phyloP scores from a whole-genome alignment of 2,329 filamentous ascomycete species.

The Paracoccidioides lutzii region DNA sequence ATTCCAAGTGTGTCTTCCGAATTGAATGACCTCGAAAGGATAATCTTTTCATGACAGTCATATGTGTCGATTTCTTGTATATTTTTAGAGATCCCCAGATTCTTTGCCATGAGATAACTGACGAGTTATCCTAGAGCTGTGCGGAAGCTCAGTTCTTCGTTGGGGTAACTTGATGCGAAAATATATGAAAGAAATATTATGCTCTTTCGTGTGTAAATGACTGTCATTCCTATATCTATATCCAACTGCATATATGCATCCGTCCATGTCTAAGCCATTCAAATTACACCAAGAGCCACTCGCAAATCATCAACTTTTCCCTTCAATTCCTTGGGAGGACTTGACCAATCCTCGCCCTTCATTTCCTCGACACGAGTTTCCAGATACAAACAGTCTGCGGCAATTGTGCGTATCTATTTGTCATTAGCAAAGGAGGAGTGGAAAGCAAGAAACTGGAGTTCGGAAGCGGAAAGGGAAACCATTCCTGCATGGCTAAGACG shows the following conservation, averaged over 20 bases:
- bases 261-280: background rate
- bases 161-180: background rate
- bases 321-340: conserved; percentile 23
- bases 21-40: no score
- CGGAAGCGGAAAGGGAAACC: conserved; percentile 19
- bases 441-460: background rate
- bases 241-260: background rate
- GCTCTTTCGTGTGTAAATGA: background rate
- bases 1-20: no score
- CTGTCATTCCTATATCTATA: background rate
- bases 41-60: no score
- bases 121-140: no score
- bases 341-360: conserved; percentile 26
- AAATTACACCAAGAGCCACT: background rate
- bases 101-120: no score
- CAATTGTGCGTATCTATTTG: conserved; percentile 22
- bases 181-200: background rate
- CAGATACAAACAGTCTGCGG: conserved; percentile 27
- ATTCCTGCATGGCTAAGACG: no score
- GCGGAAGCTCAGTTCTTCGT: no score
- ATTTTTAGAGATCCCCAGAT: no score
- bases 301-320: conserved; percentile 17
- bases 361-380: conserved; percentile 20
- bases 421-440: conserved; percentile 5
- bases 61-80: no score